Base-by-base conservation (phyloP, 495 filamentous ascomycete genomes). In the Neurospora tetraspora region DNA sequence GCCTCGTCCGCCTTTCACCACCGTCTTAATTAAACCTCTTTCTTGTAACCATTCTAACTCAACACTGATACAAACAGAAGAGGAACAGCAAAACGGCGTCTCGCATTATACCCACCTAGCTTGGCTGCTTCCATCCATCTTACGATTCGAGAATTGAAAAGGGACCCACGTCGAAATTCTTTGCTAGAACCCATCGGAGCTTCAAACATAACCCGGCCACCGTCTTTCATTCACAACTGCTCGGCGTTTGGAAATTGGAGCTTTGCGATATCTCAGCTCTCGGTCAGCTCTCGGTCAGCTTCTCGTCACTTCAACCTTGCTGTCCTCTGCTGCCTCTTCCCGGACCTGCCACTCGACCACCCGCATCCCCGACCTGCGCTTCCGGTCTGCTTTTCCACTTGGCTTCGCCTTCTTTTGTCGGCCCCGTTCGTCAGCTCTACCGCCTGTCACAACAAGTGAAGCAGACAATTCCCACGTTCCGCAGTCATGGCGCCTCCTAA, bases 401-500 rank as follows among this genome's bases (percentile, higher is more conserved):
- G 6, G 16, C 38, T 59, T 39, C 37, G 23, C 18, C 20, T 71
- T 9, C 43, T 31, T 61, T 23, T 20, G 27, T 38, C 69, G 39
- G n/a, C 10, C n/a, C 34, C 43, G 31, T 72, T 42, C 43, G 40
- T 43, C 71, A 10, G 36, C 37, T 37, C 23, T 43, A 31, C 70
- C 68, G 69, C 68, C 39, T 38, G 42, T 43, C 8, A n/a, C 39
- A 45, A 20, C 27, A 27, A 65, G 23, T 23, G 5, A 38, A 31
- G 38, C 42, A 9, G 20, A 18, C 1, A 23, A 20, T 31, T 47
- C 16, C 16, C 36, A 31, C 69, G 2, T 53, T 65, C 18, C 70
- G 18, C 71, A 74, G 79, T 39, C 72, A 81, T 80, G 78, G 73
- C 78, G 72, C 74, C 76, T 68, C 18, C 69, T 71, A 78, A 76